Evolutionary conservation across 2,329 filamentous ascomycete genomes (phyloP).

Genomic region (Aphanoascus verrucosus): DNA sequence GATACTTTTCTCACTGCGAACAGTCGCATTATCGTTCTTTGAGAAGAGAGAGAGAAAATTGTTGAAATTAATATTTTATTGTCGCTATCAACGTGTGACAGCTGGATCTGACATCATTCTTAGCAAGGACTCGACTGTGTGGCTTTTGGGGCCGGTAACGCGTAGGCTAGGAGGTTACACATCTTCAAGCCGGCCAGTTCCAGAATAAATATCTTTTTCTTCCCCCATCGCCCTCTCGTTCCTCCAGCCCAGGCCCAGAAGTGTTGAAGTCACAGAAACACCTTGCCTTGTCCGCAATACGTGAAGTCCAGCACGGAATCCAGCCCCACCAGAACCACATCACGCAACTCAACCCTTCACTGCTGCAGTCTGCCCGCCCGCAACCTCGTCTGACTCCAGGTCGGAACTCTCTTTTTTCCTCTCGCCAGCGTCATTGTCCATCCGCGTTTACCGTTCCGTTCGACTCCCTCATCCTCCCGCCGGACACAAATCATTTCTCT

Average conservation of each 20-base stretch:
- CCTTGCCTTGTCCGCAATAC: neutral
- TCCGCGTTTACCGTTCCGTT: neutral
- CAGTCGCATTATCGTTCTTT: neutral
- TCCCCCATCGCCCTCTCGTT: too few species aligned
- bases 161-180: too few species aligned
- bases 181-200: too few species aligned
- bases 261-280: neutral
- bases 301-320: neutral
- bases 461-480: neutral
- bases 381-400: neutral
- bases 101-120: slow-evolving; percentile 3
- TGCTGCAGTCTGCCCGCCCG: neutral
- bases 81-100: neutral
- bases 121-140: neutral
- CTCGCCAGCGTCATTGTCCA: neutral
- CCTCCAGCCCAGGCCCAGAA: too few species aligned
- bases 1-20: neutral
- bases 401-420: neutral
- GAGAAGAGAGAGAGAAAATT: neutral
- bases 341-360: neutral
- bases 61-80: neutral
- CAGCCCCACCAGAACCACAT: slow-evolving; percentile 6
- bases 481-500: neutral
- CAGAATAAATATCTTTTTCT: too few species aligned
- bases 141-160: neutral